Evolutionary conservation across 768 basidiomycete species (phyloP), one percentile per base, ranked within the genome.

Genomic region (Xanthoconium stramineum): DNA sequence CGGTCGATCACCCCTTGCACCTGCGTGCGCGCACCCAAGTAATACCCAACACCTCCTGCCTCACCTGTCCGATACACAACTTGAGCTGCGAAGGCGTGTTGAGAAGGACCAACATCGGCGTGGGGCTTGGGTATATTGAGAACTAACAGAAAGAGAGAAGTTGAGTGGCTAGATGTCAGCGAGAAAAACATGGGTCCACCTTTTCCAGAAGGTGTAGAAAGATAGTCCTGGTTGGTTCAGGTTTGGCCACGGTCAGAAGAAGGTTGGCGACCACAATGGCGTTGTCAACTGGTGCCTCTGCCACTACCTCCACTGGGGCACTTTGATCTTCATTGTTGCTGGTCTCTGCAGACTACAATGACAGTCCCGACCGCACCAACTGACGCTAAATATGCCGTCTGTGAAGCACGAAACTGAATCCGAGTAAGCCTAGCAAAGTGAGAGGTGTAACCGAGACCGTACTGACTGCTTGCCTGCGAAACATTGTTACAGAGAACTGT

Each of bases 51-150:
- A 82, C 78, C 30, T 82, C 75, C 57, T 81, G 77, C 55, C 96
- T 80, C 5, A 78, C 84, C 19, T 78, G 76, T 15, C 89, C 86
- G 55, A 98, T 93, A 56, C 86, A 83, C 35, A 78, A 74, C 70
- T 94, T 88, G 32, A 98, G 81, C 19, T 82, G 81, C 1, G 89
- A 88, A 3, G 85, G 86, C 5, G 78, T 80, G 61, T 91, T 87
- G 47, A 91, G 80, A 9, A 98, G 82, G 24, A 90, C 62, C 38
- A 93, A 72, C 13, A 88, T 84, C 8, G 80, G 73, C 12, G 79
- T 78, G 2, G 82, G 77, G 6, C 70, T 63, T 3, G 90, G 81
- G 76, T 98, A 97, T 74, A 98, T 91, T 28, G 93, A 83, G 50
- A 89, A 83, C 94, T 98, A 12, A n/a, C 10, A 29, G 10, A 37